Base-by-base conservation (phyloP, 2,329 filamentous ascomycete genomes). In the Plenodomus lindquistii region DNA sequence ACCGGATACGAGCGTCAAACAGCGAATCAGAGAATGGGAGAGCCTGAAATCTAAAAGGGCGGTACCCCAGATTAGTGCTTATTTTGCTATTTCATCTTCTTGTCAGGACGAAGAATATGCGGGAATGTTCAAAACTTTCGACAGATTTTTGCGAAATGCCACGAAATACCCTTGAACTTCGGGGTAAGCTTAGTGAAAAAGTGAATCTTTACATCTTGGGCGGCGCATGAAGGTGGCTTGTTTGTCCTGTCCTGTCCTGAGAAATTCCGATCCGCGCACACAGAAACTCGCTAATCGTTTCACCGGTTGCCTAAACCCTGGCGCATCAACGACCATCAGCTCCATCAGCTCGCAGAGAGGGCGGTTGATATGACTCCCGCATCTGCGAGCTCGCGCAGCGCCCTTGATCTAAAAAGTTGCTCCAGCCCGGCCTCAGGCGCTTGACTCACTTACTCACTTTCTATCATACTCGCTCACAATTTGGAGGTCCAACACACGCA, bases 391-490 rank as follows among this genome's bases (percentile, higher is more conserved):
- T 50, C 42, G 47, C 49, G 47, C 44, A 57, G 50, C 57, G 55
- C 54, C 55, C 58, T 62, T 61, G 55, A 59, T 46, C 54, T 63
- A 54, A 65, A 61, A 63, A 59, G 58, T 52, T 41, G 39, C 50
- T 34, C 49, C 37, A 42, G 50, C 54, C 60, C 56, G 47, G 59
- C 62, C 64, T 67, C 48, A 67, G 65, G 63, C 63, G 34, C 47
- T 56, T 60, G 56, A 65, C 50, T 10, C 10, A 8, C 27, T 63
- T 57, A 64, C 57, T 67, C 64, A 66, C 53, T 57, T 44, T 57
- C 44, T 36, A 56, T 63, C 63, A 67, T 61, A 51, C 37, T 60
- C 57, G 48, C 56, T 66, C 62, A 53, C 53, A 48, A 46, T 47
- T 55, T 48, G 51, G 59, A 61, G 56, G 43, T 50, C 46, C 42